A percentile compares a stretch with the other conserved stretches of the same genome.
Evolutionary conservation across 768 basidiomycete species (phyloP).

Genomic region (Auriculariales sp.): DNA sequence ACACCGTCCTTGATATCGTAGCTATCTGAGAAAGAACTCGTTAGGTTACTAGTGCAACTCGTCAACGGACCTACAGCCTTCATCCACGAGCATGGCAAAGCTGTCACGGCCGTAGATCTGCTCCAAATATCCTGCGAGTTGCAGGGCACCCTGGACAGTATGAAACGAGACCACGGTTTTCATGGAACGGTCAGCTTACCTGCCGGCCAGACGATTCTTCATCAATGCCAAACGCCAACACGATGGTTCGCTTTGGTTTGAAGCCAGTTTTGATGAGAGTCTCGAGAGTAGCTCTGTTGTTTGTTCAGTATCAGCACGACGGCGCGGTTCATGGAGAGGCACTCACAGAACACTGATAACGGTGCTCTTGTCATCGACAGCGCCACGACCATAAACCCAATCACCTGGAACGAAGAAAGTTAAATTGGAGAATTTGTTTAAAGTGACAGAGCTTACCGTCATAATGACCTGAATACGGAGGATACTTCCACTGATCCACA

Average conservation of each 20-base stretch:
- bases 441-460: slow-evolving; percentile 6
- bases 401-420: no score
- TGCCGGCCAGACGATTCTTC: slow-evolving; percentile 48
- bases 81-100: slow-evolving; percentile 73
- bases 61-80: slow-evolving; percentile 44
- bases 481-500: slow-evolving; percentile 19
- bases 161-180: slow-evolving; percentile 4
- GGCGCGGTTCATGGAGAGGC: background rate
- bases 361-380: slow-evolving; percentile 63
- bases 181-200: slow-evolving; percentile 15
- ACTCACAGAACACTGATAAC: slow-evolving; percentile 51
- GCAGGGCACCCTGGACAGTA: slow-evolving; percentile 24
- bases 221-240: slow-evolving; percentile 56
- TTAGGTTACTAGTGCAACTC: background rate
- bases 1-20: slow-evolving; percentile 33
- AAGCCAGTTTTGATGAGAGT: slow-evolving; percentile 47
- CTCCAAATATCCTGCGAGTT: slow-evolving; percentile 30
- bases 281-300: slow-evolving; percentile 38
- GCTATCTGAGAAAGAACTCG: slow-evolving; percentile 17
- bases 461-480: slow-evolving; percentile 16
- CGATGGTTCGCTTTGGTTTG: slow-evolving; percentile 45
- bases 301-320: background rate
- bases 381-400: slow-evolving; percentile 65
- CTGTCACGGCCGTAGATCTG: slow-evolving; percentile 53
- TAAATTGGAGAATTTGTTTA: no score